Base-by-base conservation (phyloP, 805 yeast genomes). In the Wickerhamomyces alni region DNA sequence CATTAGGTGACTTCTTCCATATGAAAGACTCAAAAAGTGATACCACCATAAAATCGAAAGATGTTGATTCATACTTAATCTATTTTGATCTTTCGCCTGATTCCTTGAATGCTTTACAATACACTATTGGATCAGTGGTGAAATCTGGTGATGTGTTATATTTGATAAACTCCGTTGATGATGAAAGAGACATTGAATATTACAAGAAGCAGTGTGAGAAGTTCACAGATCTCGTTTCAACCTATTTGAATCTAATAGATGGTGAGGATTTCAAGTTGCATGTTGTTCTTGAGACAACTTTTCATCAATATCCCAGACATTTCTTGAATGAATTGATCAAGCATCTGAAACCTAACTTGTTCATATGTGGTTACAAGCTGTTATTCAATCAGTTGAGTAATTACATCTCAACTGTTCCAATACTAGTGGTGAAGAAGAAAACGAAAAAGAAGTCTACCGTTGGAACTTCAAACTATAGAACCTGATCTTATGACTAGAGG, bases 31-130 rank as follows among this genome's bases (percentile, higher is more conserved):
- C 18, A 3, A 31, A 36, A 6, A 32, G 46, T 19, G 18, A 5
- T n/a, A 8, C 33, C 11, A 25, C 41, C 36, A 41, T 15, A 30
- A 49, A 45, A 37, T 46, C 40, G 22, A 38, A 42, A 56, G 41
- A 45, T 4, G 50, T 70, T n/a, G 77, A 77, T 49, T 74, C 85
- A 55, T 87, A 80, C 58, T 62, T 88, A 35, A 72, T 87, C 17
- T 87, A 93, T 53, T 75, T 83, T 66, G 96, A 89, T 57, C 72
- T 83, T 46, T 79, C 91, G 4, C 83, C 87, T 0, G 96, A 87
- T 56, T 81, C 95, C 2, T 69, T 72, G 29, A 84, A 83, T 59
- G 93, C 96, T 0, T 67, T 89, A 17, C 93, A 87, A 52, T 88
- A 96, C 84, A 76, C 88, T 32, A 69, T 89, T 49, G 97, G 97